Evolutionary conservation across 2,329 filamentous ascomycete genomes (phyloP), one percentile per base, ranked within the genome.

Genomic region (Claviceps sp.): DNA sequence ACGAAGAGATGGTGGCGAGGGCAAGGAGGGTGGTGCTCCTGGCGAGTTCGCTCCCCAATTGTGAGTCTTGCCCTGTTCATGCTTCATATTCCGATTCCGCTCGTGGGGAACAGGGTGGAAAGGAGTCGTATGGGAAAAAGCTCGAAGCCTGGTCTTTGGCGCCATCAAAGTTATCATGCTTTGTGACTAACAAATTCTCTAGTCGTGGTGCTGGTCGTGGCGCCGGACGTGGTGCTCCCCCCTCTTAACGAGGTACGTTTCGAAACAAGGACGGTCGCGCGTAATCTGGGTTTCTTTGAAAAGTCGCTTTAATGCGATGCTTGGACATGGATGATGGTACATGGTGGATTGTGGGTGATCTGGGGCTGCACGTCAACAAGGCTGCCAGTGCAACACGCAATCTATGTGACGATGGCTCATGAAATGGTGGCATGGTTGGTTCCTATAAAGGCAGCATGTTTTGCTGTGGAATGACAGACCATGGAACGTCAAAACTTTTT

Each of bases 31-130:
- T 67, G 87, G 84, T 79, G 87, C 89, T 70, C 87, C 89, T 68
- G 87, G 87, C 75, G 87, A 89, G 74, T 95, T 93, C 73, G 84
- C 85, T 76, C 89, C 89, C 70, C 82, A 85, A 73, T 95, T 95
- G 84, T 85, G 74, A 82, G 80, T 73, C 64, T 44, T 3, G 8
- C 17, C 38, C 6, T 5, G 13, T 48, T 26, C 26, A 4, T 40
- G 11, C 3, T 37, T 41, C 37, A 26, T 41, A 2, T 34, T 38
- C 38, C 17, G 16, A 2, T 37, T 22, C 5, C 2, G 24, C 2
- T 14, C 2, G 5, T 19, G 3, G 47, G 2, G 7, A 24, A 24
- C 2, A n/a, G 3, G 2, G 16, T n/a, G 34, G 16, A 24, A 4
- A 26, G 7, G 13, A 24, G 6, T 10, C 13, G 11, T 8, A 14